Conservation (phyloP, 2,329 filamentous ascomycete genomes). For the Aspergillus sp. region DNA sequence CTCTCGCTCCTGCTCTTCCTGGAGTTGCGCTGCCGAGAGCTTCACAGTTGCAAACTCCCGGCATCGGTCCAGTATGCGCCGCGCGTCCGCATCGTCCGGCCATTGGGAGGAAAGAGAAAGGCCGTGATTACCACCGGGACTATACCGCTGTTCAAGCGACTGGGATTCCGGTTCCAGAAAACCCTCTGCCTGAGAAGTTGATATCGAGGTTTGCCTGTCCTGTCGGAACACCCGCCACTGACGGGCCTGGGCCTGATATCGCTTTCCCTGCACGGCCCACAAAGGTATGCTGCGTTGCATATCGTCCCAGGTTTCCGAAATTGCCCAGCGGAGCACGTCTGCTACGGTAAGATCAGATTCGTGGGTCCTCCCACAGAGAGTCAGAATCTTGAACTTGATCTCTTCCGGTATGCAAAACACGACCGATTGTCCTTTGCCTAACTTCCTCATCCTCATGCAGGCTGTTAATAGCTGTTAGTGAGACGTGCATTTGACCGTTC, state of each 20-base stretch:
- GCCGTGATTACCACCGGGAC: conserved; percentile 29
- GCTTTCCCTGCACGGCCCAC: conserved; percentile 62
- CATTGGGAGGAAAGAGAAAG: not conserved
- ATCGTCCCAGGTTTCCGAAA: conserved; percentile 59
- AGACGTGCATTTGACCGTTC: not conserved
- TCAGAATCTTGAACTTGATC: conserved; percentile 56
- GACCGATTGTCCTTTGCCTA: conserved; percentile 67
- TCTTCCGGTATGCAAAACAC: conserved; percentile 63
- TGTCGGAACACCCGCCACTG: conserved; percentile 34
- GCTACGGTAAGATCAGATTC: conserved; percentile 45
- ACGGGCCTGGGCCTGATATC: conserved; percentile 47
- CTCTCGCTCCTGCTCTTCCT: conserved; percentile 69
- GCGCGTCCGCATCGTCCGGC: not conserved
- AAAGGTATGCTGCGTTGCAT: conserved; percentile 54
- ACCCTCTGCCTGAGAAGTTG: conserved; percentile 33
- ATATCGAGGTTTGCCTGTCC: conserved; percentile 13
- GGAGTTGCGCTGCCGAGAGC: conserved; percentile 47
- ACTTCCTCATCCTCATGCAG: conserved; percentile 70
- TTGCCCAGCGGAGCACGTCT: conserved; percentile 62
- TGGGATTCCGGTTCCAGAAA: conserved; percentile 61
- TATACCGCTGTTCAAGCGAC: conserved; percentile 56
- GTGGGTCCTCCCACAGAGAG: conserved; percentile 14
- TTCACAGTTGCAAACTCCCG: conserved; percentile 36
- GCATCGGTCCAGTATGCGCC: conserved; percentile 28
- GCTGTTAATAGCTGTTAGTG: conserved; percentile 38